phyloP scores from a whole-genome alignment of 345 rosid genomes.

The Eucalyptus polyanthemos region DNA sequence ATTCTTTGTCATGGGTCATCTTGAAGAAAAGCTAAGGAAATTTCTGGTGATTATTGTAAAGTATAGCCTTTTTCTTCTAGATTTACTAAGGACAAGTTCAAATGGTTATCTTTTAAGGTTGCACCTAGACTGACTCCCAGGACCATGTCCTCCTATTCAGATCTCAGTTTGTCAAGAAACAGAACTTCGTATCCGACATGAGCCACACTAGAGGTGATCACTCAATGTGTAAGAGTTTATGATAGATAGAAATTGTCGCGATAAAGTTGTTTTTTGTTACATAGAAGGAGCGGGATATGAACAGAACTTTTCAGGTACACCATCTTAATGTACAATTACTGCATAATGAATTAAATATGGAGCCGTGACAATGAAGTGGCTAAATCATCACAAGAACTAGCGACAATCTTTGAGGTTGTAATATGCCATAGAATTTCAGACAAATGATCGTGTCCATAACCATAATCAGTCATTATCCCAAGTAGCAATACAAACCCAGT shows the following conservation, averaged over 20 bases:
- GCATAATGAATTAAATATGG: neutral
- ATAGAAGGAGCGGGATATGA: neutral
- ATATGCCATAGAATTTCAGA: neutral
- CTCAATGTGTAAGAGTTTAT: neutral
- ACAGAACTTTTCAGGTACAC: neutral
- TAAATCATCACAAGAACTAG: neutral
- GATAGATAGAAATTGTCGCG: fast-evolving
- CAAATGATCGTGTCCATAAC: neutral
- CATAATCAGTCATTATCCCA: neutral
- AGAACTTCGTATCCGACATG: no score
- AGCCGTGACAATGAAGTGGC: neutral
- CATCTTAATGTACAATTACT: neutral
- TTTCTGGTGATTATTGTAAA: no score
- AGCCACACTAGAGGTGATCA: no score
- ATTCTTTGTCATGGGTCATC: no score
- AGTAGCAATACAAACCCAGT: neutral
- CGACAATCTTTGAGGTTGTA: neutral
- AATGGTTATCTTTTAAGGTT: no score
- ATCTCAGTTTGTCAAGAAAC: no score
- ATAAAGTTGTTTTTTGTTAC: no score
- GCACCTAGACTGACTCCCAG: no score
- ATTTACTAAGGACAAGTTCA: neutral
- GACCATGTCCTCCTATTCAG: no score
- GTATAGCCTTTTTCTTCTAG: neutral
- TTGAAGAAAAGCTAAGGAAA: no score